These are phyloP conservation scores for Lentinus tigrinus DNA, from an alignment of 768 basidiomycete species.

Conservation along the genomic window DNA sequence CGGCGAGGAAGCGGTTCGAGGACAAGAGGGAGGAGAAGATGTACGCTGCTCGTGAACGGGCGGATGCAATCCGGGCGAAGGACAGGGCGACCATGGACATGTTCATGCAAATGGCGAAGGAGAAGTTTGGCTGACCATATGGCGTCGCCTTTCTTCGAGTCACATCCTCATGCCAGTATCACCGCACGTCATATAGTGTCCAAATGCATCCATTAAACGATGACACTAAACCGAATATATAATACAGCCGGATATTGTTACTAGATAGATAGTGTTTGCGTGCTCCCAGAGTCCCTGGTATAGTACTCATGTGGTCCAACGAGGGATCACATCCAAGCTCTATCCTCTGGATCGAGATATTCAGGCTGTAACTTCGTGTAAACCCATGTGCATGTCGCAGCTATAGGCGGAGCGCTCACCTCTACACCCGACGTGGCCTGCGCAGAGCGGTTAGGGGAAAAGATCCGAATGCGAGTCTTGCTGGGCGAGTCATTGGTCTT, in stretches of 20 bases:
- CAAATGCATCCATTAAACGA: neutral
- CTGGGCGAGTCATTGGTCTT: neutral
- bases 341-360: constrained; percentile 21
- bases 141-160: no score
- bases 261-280: neutral
- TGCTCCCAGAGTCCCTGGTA: neutral
- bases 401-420: neutral
- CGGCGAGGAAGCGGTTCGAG: constrained; percentile 60
- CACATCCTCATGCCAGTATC: no score
- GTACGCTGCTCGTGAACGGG: constrained; percentile 57
- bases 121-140: constrained; percentile 66
- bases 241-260: no score
- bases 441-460: neutral
- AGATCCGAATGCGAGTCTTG: constrained; percentile 5
- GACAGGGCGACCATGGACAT: constrained; percentile 95
- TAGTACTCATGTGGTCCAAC: no score
- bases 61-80: constrained; percentile 64
- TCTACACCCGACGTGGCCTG: neutral
- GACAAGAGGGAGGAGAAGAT: constrained; percentile 59
- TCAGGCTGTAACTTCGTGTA: constrained; percentile 7
- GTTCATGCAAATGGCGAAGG: constrained; percentile 91
- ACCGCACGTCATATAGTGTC: no score
- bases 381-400: neutral
- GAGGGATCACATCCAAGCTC: constrained; percentile 19
- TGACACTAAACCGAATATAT: neutral